Percentiles rank a stretch among this genome's conserved stretches.
Evolutionary conservation across 192 early-diverging fungal genomes (phyloP).

Genomic region (Coemansia sp.): DNA sequence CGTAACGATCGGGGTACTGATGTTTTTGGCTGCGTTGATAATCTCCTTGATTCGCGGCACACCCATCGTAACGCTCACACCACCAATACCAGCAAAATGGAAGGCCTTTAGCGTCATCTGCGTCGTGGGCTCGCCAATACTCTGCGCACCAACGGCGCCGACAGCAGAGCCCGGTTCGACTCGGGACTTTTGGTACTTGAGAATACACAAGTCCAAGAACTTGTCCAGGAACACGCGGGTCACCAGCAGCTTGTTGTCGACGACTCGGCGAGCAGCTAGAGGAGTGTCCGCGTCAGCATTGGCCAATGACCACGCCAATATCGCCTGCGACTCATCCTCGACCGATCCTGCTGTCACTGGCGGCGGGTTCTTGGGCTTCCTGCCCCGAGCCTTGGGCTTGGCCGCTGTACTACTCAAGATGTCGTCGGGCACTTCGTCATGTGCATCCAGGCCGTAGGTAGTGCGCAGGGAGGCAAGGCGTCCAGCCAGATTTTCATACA

Average conservation of each 20-base stretch:
- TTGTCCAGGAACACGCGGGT: slow-evolving; percentile 70
- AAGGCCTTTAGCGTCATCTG: slow-evolving; percentile 99
- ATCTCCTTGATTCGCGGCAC: slow-evolving; percentile 99
- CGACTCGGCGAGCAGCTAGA: slow-evolving; percentile 52
- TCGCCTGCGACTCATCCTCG: slow-evolving; percentile 13
- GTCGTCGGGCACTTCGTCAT: slow-evolving; percentile 20
- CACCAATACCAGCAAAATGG: slow-evolving; percentile 99
- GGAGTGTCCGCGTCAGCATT: slow-evolving; percentile 24
- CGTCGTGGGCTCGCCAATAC: slow-evolving; percentile 97
- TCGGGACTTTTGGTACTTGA: slow-evolving; percentile 85
- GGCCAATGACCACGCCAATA: slow-evolving; percentile 36
- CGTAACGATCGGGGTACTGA: slow-evolving; percentile 89
- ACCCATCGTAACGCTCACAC: slow-evolving; percentile 99
- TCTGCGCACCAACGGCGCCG: slow-evolving; percentile 95
- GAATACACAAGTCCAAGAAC: slow-evolving; percentile 77
- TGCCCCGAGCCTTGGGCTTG: slow-evolving; percentile 28
- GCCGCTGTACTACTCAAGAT: slow-evolving; percentile 1
- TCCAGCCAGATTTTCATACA: slow-evolving; percentile 59
- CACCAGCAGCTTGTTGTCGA: slow-evolving; percentile 68
- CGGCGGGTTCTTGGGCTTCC: slow-evolving; percentile 36
- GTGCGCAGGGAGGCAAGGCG: slow-evolving; percentile 61
- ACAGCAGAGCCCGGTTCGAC: slow-evolving; percentile 97
- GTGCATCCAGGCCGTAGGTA: slow-evolving; percentile 37
- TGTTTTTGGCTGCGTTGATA: slow-evolving; percentile 97
- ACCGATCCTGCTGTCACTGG: slow-evolving; percentile 12